phyloP scores from a whole-genome alignment of 164 flowering plant genomes.

The Macadamia integrifolia region DNA sequence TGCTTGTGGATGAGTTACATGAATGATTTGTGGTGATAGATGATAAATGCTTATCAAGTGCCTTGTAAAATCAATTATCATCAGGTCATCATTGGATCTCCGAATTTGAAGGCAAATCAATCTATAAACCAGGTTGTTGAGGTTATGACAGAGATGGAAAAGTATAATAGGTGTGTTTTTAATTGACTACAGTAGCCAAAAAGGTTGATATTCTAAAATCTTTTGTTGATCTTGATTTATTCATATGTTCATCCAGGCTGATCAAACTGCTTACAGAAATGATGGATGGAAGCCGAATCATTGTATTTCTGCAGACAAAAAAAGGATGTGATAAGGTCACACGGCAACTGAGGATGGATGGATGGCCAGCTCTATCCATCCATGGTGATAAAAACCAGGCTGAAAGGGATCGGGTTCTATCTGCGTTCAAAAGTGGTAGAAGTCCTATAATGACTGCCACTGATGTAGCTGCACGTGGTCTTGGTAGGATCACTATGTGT shows the following conservation, averaged over 20 bases:
- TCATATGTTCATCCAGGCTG: slow-evolving; percentile 44
- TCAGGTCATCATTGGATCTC: slow-evolving; percentile 86
- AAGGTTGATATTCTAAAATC: slow-evolving; percentile 4
- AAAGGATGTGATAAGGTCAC: slow-evolving; percentile 97
- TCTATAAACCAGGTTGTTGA: slow-evolving; percentile 88
- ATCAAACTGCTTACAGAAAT: slow-evolving; percentile 59
- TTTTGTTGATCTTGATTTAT: slow-evolving; percentile 5
- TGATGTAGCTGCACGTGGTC: slow-evolving; percentile 99
- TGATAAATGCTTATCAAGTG: neutral
- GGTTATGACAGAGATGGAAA: slow-evolving; percentile 69
- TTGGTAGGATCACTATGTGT: slow-evolving; percentile 88
- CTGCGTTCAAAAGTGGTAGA: slow-evolving; percentile 96
- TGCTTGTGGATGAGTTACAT: neutral
- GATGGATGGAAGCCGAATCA: slow-evolving; percentile 80
- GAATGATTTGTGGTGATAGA: too few relatives aligned
- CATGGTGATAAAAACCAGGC: slow-evolving; percentile 97
- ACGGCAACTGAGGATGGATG: slow-evolving; percentile 89
- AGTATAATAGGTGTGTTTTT: slow-evolving; percentile 70
- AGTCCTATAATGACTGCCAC: slow-evolving; percentile 98
- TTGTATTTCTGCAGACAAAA: slow-evolving; percentile 86
- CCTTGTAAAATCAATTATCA: neutral
- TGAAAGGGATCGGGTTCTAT: slow-evolving; percentile 94
- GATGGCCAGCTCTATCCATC: slow-evolving; percentile 96
- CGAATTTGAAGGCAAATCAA: slow-evolving; percentile 87
- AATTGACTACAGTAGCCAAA: neutral